phyloP scores from a whole-genome alignment of 345 rosid genomes.

The Dipteronia dyeriana region DNA sequence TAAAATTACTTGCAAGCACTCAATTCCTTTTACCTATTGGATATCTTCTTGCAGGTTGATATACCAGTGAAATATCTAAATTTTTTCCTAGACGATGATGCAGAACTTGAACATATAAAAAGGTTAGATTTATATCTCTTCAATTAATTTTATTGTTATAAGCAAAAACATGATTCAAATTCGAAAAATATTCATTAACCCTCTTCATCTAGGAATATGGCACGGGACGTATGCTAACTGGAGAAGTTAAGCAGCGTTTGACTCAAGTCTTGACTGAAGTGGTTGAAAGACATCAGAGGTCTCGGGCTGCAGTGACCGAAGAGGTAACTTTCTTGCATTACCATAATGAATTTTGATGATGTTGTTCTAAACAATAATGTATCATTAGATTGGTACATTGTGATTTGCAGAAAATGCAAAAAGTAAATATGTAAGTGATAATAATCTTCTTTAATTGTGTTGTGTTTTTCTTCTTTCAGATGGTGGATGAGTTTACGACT shows the following conservation, averaged over 20 bases:
- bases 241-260: constrained; percentile 79
- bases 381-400: too few relatives aligned
- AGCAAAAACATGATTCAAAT: too few relatives aligned
- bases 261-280: constrained; percentile 63
- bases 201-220: constrained; percentile 63
- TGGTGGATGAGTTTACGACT: constrained; percentile 94
- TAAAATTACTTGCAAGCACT: too few relatives aligned
- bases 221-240: constrained; percentile 77
- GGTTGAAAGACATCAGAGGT: constrained; percentile 78
- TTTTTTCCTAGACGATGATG: constrained; percentile 85
- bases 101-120: constrained; percentile 80
- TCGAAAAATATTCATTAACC: background rate
- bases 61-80: constrained; percentile 76
- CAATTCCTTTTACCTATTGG: background rate
- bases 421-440: background rate
- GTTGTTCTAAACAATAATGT: background rate
- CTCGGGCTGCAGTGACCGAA: constrained; percentile 82
- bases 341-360: background rate
- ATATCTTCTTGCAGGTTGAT: constrained; percentile 56
- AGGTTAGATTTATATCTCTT: constrained; percentile 37
- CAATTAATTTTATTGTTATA: too few relatives aligned
- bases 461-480: constrained; percentile 40
- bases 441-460: background rate
- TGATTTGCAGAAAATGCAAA: too few relatives aligned
- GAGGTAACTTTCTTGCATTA: constrained; percentile 48